Percentiles rank a stretch among this genome's conserved stretches.
These are phyloP conservation scores for Exidia glandulosa DNA, from an alignment of 768 basidiomycete genomes.

Conservation along the genomic window DNA sequence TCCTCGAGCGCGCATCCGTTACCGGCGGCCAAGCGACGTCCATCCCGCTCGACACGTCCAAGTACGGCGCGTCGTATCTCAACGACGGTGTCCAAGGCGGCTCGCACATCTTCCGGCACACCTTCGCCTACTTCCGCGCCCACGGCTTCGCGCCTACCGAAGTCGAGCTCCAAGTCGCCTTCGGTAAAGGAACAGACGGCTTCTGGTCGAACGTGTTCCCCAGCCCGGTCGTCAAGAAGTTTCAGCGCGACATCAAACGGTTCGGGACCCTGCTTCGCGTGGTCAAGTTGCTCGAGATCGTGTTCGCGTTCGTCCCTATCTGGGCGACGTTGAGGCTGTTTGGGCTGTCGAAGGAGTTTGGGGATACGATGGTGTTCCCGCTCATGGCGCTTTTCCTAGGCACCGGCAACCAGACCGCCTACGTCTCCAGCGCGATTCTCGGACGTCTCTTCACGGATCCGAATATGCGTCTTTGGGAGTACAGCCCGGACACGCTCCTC, in stretches of 20 bases:
- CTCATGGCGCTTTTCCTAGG: slow-evolving; percentile 22
- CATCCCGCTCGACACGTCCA: slow-evolving; percentile 18
- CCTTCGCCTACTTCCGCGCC: slow-evolving; percentile 23
- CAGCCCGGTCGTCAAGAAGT: slow-evolving; percentile 19
- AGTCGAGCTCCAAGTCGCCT: slow-evolving; percentile 27
- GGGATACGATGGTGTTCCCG: slow-evolving; percentile 26
- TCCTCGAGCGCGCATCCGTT: slow-evolving; percentile 20
- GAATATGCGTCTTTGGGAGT: slow-evolving; percentile 25
- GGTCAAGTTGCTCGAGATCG: neutral
- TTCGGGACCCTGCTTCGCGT: slow-evolving; percentile 22
- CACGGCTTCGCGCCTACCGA: slow-evolving; percentile 21
- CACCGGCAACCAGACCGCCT: slow-evolving; percentile 28
- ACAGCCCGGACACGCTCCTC: slow-evolving; percentile 19
- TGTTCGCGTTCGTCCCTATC: neutral
- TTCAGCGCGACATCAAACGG: slow-evolving; percentile 24
- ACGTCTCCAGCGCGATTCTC: slow-evolving; percentile 23
- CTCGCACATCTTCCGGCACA: slow-evolving; percentile 25
- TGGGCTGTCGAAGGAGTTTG: slow-evolving; percentile 11
- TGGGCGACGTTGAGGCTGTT: neutral
- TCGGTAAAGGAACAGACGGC: slow-evolving; percentile 21
- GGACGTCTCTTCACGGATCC: slow-evolving; percentile 26
- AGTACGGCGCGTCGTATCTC: slow-evolving; percentile 24
- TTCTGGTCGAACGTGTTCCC: slow-evolving; percentile 33
- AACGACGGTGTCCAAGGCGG: slow-evolving; percentile 22
- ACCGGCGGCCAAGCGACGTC: slow-evolving; percentile 25